Evolutionary conservation across 441 rosid genomes (phyloP), one percentile per base, ranked within the genome.

Genomic region (Metrosideros polymorpha): DNA sequence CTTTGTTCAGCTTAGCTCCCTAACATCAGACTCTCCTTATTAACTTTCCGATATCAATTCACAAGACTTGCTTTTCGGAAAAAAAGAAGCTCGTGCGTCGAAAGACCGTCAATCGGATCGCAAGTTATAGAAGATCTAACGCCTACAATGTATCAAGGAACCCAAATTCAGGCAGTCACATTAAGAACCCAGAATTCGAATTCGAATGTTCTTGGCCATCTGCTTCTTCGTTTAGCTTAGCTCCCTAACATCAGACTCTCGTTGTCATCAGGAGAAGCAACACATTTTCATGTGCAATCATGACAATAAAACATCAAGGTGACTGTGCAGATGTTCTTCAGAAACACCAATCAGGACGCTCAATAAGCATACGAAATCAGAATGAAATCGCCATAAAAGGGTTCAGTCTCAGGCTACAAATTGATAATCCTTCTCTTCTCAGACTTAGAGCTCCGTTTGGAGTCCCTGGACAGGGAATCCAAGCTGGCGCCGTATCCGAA

Each of bases 401-500:
- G 50, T 86, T 63, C 61, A 6, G 39, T 39, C 57, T 30, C 82
- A 71, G 84, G 45, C 29, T 42, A 83, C 61, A 83, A 83, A 83
- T 45, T 83, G 82, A 85, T 57, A 66, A 85, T 82, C 56, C 90
- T 22, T 84, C 85, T 83, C 25, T 75, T 83, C 25, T 75, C 66
- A 18, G 91, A 87, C 89, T 85, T 90, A 22, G 89, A 89, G 79
- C 83, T 87, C 3, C 57, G 55, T 32, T 55, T 30, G 55, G 84
- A 50, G 55, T 86, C n/a, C 9, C 84, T 54, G 7, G 85, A 57
- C 43, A 88, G 84, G 42, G 94, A 91, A 32, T 94, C 94, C 85
- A 91, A 85, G 85, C 91, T 89, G 55, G 71, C 54, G n/a, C 97
- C 99, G 84, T 92, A 91, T 5, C 98, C 99, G 85, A 94, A 57